Percentiles rank a stretch among this genome's conserved stretches.
Evolutionary conservation across 805 yeast genomes (phyloP).

Genomic region (Yarrowia yakushimensis): DNA sequence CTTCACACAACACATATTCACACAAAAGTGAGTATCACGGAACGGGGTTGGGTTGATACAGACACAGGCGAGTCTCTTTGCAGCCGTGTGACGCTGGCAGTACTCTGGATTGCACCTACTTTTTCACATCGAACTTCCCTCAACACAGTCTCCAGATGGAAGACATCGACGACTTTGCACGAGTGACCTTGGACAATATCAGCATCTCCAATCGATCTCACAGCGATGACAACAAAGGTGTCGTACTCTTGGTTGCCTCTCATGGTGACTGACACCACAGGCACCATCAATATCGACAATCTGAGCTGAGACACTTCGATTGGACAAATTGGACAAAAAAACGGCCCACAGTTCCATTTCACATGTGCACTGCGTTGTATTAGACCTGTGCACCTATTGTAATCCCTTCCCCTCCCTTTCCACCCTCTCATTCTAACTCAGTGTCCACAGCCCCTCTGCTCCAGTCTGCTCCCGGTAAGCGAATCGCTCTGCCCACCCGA

Average conservation of each 20-base stretch:
- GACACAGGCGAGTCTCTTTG: background rate
- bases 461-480: constrained; percentile 49
- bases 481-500: constrained; percentile 96
- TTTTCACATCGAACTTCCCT: background rate
- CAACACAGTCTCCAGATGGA: background rate
- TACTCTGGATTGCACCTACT: background rate
- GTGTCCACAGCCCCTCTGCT: constrained; percentile 25
- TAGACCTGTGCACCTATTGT: too few relatives aligned
- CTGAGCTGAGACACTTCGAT: too few relatives aligned
- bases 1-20: constrained; percentile 8
- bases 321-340: too few relatives aligned
- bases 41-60: background rate
- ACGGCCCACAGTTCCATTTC: too few relatives aligned
- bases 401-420: too few relatives aligned
- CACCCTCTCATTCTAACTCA: background rate
- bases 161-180: background rate
- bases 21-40: constrained; percentile 9
- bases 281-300: background rate
- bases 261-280: too few relatives aligned
- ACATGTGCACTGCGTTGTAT: too few relatives aligned
- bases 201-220: too few relatives aligned
- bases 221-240: background rate
- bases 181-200: background rate
- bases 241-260: too few relatives aligned
- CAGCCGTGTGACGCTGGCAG: background rate